Percentiles rank a stretch among this genome's conserved stretches.
phyloP scores from a whole-genome alignment of 345 rosid species.

The Eucalyptus polybractea region DNA sequence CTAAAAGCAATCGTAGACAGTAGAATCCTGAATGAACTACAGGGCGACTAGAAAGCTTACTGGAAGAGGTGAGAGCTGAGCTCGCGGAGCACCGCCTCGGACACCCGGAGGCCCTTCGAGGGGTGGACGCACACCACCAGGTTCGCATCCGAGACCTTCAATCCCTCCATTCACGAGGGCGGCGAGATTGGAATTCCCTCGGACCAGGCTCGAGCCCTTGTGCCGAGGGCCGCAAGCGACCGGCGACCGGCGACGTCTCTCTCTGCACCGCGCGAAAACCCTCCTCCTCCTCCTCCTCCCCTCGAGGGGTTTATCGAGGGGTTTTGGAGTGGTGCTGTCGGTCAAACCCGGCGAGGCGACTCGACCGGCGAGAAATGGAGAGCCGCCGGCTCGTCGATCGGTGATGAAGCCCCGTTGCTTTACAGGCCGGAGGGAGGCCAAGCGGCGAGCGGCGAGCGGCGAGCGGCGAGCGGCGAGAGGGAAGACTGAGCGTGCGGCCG shows the following conservation, averaged over 20 bases:
- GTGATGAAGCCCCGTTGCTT: neutral
- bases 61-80: slow-evolving; percentile 76
- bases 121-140: slow-evolving; percentile 59
- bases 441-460: neutral
- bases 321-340: neutral
- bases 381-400: neutral
- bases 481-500: no score
- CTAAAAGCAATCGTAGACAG: neutral
- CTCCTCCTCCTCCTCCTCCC: neutral
- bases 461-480: rapidly evolving
- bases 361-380: neutral
- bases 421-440: neutral
- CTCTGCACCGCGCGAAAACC: neutral
- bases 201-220: neutral
- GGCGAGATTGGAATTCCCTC: neutral
- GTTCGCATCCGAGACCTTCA: slow-evolving; percentile 45
- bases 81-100: slow-evolving; percentile 62
- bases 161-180: slow-evolving; percentile 45
- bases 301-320: neutral
- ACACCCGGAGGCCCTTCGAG: slow-evolving; percentile 33
- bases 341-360: neutral
- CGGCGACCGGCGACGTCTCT: neutral
- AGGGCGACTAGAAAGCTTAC: slow-evolving; percentile 6
- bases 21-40: neutral
- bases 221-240: neutral